Evolutionary conservation across 164 flowering plant species (phyloP), one percentile per base, ranked within the genome.

Genomic region (Vitis riparia): DNA sequence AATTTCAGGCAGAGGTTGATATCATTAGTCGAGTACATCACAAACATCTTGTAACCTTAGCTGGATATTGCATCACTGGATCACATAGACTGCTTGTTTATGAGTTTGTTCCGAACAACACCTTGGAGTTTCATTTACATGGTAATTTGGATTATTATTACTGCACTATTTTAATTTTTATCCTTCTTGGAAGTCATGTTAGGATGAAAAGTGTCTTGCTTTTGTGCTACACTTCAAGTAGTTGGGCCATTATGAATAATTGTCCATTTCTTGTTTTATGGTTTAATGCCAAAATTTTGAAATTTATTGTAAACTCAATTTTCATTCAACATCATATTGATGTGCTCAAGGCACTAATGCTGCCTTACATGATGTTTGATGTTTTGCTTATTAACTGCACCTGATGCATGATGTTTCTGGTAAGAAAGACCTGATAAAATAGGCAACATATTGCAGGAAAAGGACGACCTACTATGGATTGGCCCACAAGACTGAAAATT

Each of bases 1-100:
- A 95, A 68, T 95, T 95, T 72, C 96, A 91, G 71, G 98, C 98
- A 1, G 99, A 95, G 80, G 93, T 94, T 66, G 99, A 94, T 73
- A 94, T 90, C 48, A 94, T 94, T 70, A 92, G 98, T 73, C 83
- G 99, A 51, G 99, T 94, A 3, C 99, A 94, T 80, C 99, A 94
- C 76, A 88, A 85, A 68, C 98, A 94, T 84, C 92, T 94, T 71
- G 99, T 94, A 51, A 85, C 98, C 0, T 75, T 94, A 80, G 99
- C 92, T 76, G 99, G 99, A 27, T 94, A 94, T 59, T 94, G 97
- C 80, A 91, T 78, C 17, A 68, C 92, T 27, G 99, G 94, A 30
- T 17, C 85, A 9, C 83, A 89, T 55, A 86, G 98, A 76, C 67
- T 94, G 86, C 99, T 94, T 68, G 97, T 94, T 6, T 94, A 94